Base-by-base conservation (phyloP, 1,139 yeast species). In the Taphrina communis region DNA sequence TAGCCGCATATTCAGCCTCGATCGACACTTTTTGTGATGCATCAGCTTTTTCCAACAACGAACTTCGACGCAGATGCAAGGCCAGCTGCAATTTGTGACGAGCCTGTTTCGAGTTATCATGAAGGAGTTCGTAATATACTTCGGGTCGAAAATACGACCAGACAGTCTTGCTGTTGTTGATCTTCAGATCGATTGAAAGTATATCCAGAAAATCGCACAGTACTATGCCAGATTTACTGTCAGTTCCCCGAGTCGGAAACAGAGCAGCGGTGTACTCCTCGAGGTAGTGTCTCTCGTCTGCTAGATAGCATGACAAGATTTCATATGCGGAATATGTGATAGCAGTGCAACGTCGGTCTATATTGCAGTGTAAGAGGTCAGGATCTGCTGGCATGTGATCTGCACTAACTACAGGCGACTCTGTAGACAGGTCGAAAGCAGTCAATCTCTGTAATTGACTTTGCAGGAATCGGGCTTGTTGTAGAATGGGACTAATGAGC, bases 121-220 rank as follows among this genome's bases (percentile, higher is more conserved):
- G 53, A 8, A 50, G 36, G 7, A 53, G 58, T 1, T 12, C 36
- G 25, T 7, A 36, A 36, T 53, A 53, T 14, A 17, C 19, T 3
- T 53, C 58, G 1, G 42, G 58, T 25, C 12, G 21, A 36, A 53
- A 53, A 17, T 53, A 35, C 5, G 41, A 17, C 58, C 58, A 31
- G 21, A 17, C 25, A n/a, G 21, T 14, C n/a, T 12, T 31, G 17
- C n/a, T 36, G 5, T 8, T 25, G 12, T 41, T 41, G 12, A 17
- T 17, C 5, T 9, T n/a, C 11, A 17, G 0, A 8, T 50, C 53
- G 11, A 53, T 7, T 8, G 41, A 6, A 1, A 53, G 42, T 36
- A 53, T 36, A 17, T 53, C 58, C 21, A 53, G 19, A 12, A 35
- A 53, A 36, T 53, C 58, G 19, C 41, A 38, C 19, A 53, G 42